A percentile compares a stretch with the other conserved stretches of the same genome.
These are phyloP conservation scores for Onygena corvina DNA, from an alignment of 2,329 filamentous ascomycete species.

Conservation along the genomic window DNA sequence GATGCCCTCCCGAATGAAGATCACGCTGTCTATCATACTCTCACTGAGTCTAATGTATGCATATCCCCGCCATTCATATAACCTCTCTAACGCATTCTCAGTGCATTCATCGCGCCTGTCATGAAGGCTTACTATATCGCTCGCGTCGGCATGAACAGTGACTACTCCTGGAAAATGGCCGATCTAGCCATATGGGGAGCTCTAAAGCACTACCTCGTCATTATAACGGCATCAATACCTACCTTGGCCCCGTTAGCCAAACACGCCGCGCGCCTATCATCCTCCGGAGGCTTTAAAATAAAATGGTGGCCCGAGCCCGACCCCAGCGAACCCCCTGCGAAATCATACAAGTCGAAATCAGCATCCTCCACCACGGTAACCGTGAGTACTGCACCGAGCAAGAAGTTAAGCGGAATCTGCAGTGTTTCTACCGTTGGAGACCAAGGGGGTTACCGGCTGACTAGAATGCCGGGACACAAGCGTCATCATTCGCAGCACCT, in stretches of 20 bases:
- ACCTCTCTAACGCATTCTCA: neutral
- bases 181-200: slow-evolving; percentile 10
- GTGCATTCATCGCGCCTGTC: slow-evolving; percentile 10
- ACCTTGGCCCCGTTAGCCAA: slow-evolving; percentile 8
- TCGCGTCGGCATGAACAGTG: slow-evolving; percentile 1
- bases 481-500: too few species aligned
- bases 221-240: slow-evolving; percentile 12
- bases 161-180: slow-evolving; percentile 11
- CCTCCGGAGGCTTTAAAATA: neutral
- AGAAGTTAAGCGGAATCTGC: neutral
- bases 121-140: slow-evolving; percentile 10
- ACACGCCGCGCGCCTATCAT: neutral
- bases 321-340: neutral
- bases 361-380: neutral
- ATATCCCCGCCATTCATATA: neutral
- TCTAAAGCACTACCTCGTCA: slow-evolving; percentile 12
- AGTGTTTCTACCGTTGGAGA: neutral
- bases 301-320: neutral
- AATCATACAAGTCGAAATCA: neutral
- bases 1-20: slow-evolving; percentile 9
- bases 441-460: neutral
- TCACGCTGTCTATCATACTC: slow-evolving; percentile 6
- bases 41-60: slow-evolving; percentile 10
- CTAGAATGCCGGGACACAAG: neutral
- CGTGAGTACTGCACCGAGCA: neutral